Evolutionary conservation across 768 basidiomycete genomes (phyloP), one percentile per base, ranked within the genome.

Genomic region (Tylopilus plumbeoviolaceoides): DNA sequence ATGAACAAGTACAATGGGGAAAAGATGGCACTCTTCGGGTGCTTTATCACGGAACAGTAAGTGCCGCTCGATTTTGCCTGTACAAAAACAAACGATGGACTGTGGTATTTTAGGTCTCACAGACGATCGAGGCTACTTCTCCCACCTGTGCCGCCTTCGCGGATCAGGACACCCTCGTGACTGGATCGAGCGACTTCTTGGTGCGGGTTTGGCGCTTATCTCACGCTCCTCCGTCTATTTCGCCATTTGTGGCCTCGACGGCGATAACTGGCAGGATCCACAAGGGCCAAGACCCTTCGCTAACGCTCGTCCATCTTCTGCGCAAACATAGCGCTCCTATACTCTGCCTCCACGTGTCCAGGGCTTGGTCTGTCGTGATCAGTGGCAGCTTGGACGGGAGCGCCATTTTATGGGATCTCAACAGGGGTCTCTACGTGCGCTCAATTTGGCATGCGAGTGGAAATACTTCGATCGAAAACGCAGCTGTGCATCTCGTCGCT

Each of bases 331-430:
- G 80, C 4, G 81, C 82, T 43, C 75, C 80, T 44, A 79, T 95
- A 21, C 66, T 75, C 1, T 86, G 80, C 59, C 75, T 95, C 15
- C 73, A 84, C 8, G 84, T 89, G 1, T 94, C 88, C 14, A 75
- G 87, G 40, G 71, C 85, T 2, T 95, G 94, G 94, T 90, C 89
- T 1, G 60, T 92, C 21, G 80, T 83, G 21, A 79, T 94, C 41
- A 94, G 89, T 58, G 91, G 91, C 10, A 89, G 89, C 15, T 78
- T 81, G 62, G 93, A 95, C 60, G 91, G 93, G 1, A 90, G 85
- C 55, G 91, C 88, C 0, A 87, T 86, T 4, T 52, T 95, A 4
- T 97, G 94, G 94, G 94, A 95, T 67, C 76, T 93, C 48, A 95
- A 97, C 63, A 75, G 83, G 25, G 87, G 88, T 8, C 72, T 82